Percentiles rank a stretch among this genome's conserved stretches.
phyloP scores from a whole-genome alignment of 2,329 filamentous ascomycete genomes.

The Chaetomiaceae sp. region DNA sequence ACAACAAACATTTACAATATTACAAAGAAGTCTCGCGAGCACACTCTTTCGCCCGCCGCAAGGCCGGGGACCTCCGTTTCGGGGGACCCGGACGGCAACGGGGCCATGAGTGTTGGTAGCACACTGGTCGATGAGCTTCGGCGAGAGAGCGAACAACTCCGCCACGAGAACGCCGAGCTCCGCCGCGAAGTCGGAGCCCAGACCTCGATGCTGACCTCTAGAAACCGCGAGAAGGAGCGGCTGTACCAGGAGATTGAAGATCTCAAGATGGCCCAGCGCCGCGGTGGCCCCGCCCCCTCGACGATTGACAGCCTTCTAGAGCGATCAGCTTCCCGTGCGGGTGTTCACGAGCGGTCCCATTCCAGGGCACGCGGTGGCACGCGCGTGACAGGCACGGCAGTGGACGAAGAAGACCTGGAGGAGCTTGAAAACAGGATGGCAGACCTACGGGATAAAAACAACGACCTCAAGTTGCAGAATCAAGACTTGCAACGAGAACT shows the following conservation, averaged over 20 bases:
- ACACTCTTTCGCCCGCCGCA: conserved; percentile 44
- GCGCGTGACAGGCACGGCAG: conserved; percentile 49
- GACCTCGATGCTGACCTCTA: conserved; percentile 93
- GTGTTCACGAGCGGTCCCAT: conserved; percentile 62
- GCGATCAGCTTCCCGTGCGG: conserved; percentile 82
- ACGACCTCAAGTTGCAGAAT: conserved; percentile 80
- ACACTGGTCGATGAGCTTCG: conserved; percentile 73
- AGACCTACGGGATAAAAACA: conserved; percentile 79
- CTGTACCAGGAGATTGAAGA: conserved; percentile 97
- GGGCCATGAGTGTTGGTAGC: conserved; percentile 54
- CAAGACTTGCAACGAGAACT: conserved; percentile 83
- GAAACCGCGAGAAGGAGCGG: conserved; percentile 90
- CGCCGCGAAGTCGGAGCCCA: conserved; percentile 91
- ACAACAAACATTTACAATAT: conserved; percentile 66
- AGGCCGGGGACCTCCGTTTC: conserved; percentile 49
- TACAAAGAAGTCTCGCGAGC: conserved; percentile 49
- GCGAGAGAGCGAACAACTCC: conserved; percentile 67
- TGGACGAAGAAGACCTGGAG: conserved; percentile 76
- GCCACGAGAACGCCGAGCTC: conserved; percentile 88
- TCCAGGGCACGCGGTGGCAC: conserved; percentile 70
- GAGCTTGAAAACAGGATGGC: conserved; percentile 81
- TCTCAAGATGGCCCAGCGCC: conserved; percentile 80
- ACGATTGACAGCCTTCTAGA: conserved; percentile 89
- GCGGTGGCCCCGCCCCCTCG: conserved; percentile 57
- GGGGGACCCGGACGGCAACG: conserved; percentile 47